These are phyloP conservation scores for Suillus discolor DNA, from an alignment of 768 basidiomycete genomes.

Conservation along the genomic window DNA sequence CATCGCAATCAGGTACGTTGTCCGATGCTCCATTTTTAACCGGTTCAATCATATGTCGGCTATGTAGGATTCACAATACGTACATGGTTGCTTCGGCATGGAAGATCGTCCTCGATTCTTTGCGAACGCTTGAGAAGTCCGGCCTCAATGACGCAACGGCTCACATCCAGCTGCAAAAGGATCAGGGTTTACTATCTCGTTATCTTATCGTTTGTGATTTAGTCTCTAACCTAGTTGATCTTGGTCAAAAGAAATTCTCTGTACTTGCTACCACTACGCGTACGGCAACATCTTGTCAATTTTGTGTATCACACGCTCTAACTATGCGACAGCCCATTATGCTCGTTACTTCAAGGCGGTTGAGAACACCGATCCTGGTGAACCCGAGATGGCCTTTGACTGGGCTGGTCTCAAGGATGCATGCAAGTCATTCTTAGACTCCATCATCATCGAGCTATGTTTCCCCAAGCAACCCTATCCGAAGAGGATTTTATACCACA, in stretches of 20 bases:
- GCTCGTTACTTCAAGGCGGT: conserved; percentile 64
- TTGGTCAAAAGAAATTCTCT: conserved; percentile 67
- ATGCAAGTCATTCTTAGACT: conserved; percentile 79
- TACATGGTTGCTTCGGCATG: conserved; percentile 85
- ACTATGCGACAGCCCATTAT: conserved; percentile 59
- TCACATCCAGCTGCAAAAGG: conserved; percentile 53
- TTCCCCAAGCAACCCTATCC: conserved; percentile 74
- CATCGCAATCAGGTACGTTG: conserved; percentile 57
- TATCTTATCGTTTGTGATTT: conserved; percentile 71
- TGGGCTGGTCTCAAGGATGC: conserved; percentile 62
- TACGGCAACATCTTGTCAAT: conserved; percentile 37
- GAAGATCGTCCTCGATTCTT: conserved; percentile 65
- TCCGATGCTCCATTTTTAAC: conserved; percentile 8
- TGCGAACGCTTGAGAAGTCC: conserved; percentile 55
- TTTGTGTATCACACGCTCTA: conserved; percentile 4
- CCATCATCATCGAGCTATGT: conserved; percentile 80
- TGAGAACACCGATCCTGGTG: conserved; percentile 40
- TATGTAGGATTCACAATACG: conserved; percentile 71
- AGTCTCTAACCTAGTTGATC: conserved; percentile 57
- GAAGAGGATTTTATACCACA: conserved; percentile 61
- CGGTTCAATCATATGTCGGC: conserved; percentile 11
- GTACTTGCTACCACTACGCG: conserved; percentile 70
- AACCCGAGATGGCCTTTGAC: conserved; percentile 65
- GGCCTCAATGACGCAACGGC: conserved; percentile 57
- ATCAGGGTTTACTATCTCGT: conserved; percentile 51